A percentile compares a stretch with the other conserved stretches of the same genome.
phyloP scores from a whole-genome alignment of 352 stramenopile species.

The Phytophthora pistaciae region DNA sequence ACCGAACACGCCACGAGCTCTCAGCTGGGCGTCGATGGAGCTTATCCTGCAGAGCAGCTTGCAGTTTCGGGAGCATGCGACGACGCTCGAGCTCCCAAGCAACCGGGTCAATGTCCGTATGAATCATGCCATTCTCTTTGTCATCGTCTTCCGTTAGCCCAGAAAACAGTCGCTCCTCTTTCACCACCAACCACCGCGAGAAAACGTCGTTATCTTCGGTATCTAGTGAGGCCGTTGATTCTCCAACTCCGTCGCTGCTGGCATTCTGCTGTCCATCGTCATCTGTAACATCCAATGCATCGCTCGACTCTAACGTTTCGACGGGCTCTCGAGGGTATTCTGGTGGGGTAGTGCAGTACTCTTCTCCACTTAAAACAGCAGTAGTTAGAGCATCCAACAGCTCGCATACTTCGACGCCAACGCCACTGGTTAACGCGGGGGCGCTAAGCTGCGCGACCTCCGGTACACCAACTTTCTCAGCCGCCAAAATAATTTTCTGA shows the following conservation, averaged over 20 bases:
- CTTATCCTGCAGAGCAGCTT: slow-evolving; percentile 32
- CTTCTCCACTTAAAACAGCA: slow-evolving; percentile 38
- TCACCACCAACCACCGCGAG: slow-evolving; percentile 54
- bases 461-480: slow-evolving; percentile 52
- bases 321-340: slow-evolving; percentile 51
- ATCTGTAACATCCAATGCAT: slow-evolving; percentile 57
- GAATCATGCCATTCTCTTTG: slow-evolving; percentile 46
- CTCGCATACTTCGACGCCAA: slow-evolving; percentile 59
- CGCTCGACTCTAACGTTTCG: slow-evolving; percentile 52
- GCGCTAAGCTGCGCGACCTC: slow-evolving; percentile 45
- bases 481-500: slow-evolving; percentile 65
- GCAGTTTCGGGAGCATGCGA: slow-evolving; percentile 50
- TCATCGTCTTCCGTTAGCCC: slow-evolving; percentile 9
- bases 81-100: slow-evolving; percentile 50
- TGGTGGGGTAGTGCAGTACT: slow-evolving; percentile 21
- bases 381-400: slow-evolving; percentile 60
- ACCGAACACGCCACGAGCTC: slow-evolving; percentile 36
- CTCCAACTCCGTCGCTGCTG: slow-evolving; percentile 21
- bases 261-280: slow-evolving; percentile 30
- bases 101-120: slow-evolving; percentile 45
- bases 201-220: slow-evolving; percentile 45
- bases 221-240: slow-evolving; percentile 43
- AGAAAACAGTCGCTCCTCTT: slow-evolving; percentile 29
- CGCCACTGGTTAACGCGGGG: slow-evolving; percentile 47
- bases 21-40: slow-evolving; percentile 21